Conservation (phyloP, 2,329 filamentous ascomycete genomes). For the Chalara sp. region DNA sequence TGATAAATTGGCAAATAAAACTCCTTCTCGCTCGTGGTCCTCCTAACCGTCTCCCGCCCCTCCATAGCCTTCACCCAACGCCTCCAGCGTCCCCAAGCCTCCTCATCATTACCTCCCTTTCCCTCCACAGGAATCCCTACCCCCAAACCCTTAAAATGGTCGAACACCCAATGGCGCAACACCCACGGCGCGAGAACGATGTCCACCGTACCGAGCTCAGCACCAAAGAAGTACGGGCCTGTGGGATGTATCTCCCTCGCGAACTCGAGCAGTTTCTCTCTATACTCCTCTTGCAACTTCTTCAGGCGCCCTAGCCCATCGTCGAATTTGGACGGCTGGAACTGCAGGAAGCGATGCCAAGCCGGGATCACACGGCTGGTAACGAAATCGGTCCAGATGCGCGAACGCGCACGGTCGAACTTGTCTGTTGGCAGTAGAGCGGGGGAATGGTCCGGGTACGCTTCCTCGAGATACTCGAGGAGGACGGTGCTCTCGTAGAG, state of each 20-base stretch:
- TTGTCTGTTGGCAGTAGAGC: slow-evolving; percentile 60
- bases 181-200: slow-evolving; percentile 35
- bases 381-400: slow-evolving; percentile 77
- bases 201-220: slow-evolving; percentile 30
- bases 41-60: slow-evolving; percentile 29
- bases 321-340: slow-evolving; percentile 40
- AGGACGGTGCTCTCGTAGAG: slow-evolving; percentile 77
- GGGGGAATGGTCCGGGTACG: slow-evolving; percentile 45
- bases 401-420: slow-evolving; percentile 63
- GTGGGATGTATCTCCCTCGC: slow-evolving; percentile 18
- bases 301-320: slow-evolving; percentile 53
- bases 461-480: slow-evolving; percentile 82
- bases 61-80: slow-evolving; percentile 32
- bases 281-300: slow-evolving; percentile 59
- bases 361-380: slow-evolving; percentile 69
- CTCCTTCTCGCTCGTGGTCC: slow-evolving; percentile 35
- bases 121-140: slow-evolving; percentile 23
- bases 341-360: slow-evolving; percentile 69
- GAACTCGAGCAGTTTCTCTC: slow-evolving; percentile 31
- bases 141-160: slow-evolving; percentile 33
- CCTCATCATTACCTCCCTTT: slow-evolving; percentile 8
- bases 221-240: slow-evolving; percentile 30
- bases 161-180: slow-evolving; percentile 30
- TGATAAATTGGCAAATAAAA: slow-evolving; percentile 65
- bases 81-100: slow-evolving; percentile 21